Evolutionary conservation across 2,329 filamentous ascomycete species (phyloP).

Genomic region (Penicillium nordicum): DNA sequence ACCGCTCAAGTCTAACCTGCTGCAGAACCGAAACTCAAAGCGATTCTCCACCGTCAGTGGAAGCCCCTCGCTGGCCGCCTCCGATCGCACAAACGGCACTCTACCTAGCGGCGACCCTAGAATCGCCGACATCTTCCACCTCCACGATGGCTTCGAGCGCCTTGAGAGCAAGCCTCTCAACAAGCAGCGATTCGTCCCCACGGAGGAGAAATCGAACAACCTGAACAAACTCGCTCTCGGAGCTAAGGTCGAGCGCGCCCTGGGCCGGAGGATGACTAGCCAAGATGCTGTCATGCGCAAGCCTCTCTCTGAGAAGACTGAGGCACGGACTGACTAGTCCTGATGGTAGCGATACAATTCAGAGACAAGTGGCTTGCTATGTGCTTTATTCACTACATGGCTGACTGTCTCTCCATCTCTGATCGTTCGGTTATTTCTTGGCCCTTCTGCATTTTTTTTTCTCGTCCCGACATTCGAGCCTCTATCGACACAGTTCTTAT

Average conservation of each 20-base stretch:
- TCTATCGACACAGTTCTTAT: constrained; percentile 4
- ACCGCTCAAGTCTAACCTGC: constrained; percentile 8
- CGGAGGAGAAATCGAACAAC: constrained; percentile 74
- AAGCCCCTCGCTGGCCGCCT: constrained; percentile 45
- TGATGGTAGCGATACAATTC: not conserved
- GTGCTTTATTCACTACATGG: not conserved
- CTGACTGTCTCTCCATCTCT: constrained; percentile 1
- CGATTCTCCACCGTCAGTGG: constrained; percentile 54
- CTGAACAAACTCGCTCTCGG: constrained; percentile 83
- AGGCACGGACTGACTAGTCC: constrained; percentile 20
- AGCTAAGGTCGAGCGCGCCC: constrained; percentile 83
- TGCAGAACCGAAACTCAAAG: constrained; percentile 50
- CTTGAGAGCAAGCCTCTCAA: constrained; percentile 85
- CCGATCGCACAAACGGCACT: constrained; percentile 44
- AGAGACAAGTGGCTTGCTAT: not conserved
- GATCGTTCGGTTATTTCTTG: constrained; percentile 8
- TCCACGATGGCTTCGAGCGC: constrained; percentile 75
- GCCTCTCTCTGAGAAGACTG: constrained; percentile 44
- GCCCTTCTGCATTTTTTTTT: constrained; percentile 5
- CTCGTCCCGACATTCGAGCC: constrained; percentile 1
- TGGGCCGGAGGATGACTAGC: constrained; percentile 78
- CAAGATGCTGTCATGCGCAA: constrained; percentile 82
- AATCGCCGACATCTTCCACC: constrained; percentile 66
- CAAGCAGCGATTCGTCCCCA: constrained; percentile 76
- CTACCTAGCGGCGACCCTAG: constrained; percentile 48